Percentiles rank a stretch among this genome's conserved stretches.
Conservation (phyloP, 495 filamentous ascomycete genomes). For the Melanomma pulvis-pyrius region DNA sequence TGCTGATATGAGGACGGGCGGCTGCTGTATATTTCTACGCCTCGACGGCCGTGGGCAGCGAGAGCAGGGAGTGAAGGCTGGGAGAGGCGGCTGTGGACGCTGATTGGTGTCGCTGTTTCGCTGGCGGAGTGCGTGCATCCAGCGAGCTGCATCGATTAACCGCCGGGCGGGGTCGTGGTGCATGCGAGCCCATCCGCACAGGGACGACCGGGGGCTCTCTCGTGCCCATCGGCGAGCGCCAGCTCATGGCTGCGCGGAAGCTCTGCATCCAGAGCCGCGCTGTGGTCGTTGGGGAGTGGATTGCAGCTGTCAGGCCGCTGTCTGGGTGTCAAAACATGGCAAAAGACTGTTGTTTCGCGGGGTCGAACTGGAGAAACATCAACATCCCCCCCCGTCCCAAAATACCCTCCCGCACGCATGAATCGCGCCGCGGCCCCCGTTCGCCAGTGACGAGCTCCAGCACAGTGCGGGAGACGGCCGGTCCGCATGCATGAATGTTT, state of each 20-base stretch:
- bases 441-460: constrained; percentile 11
- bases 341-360: constrained; percentile 9
- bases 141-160: constrained; percentile 17
- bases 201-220: background rate
- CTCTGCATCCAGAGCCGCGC: background rate
- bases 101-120: constrained; percentile 35
- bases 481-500: constrained; percentile 25
- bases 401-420: background rate
- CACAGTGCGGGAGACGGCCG: constrained; percentile 23
- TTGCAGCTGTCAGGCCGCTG: background rate
- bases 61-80: constrained; percentile 19
- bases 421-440: constrained; percentile 8
- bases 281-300: background rate
- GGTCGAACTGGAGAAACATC: background rate
- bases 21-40: constrained; percentile 33
- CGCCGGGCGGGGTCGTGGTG: constrained; percentile 19
- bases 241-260: background rate
- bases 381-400: background rate
- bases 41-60: constrained; percentile 1
- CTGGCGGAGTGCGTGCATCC: constrained; percentile 13
- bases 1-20: constrained; percentile 31
- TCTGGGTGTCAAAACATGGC: background rate
- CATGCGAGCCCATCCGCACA: constrained; percentile 10
- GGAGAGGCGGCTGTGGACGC: constrained; percentile 4
- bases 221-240: background rate